phyloP scores from a whole-genome alignment of 2,329 filamentous ascomycete species.

The Neopestalotiopsis rosae region DNA sequence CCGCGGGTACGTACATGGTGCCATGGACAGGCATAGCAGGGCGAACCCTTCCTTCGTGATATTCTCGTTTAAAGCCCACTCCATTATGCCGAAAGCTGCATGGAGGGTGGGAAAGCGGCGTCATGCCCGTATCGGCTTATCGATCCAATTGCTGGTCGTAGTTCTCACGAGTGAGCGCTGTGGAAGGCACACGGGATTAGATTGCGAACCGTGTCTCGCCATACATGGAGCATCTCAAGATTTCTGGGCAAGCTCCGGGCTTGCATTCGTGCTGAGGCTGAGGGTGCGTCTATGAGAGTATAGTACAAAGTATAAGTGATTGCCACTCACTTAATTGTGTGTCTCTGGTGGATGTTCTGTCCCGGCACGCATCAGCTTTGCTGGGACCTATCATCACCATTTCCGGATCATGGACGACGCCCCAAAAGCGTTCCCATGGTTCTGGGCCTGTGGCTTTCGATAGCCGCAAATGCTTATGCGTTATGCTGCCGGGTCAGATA shows the following conservation, averaged over 20 bases:
- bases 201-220: neutral
- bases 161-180: neutral
- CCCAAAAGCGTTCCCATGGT: neutral
- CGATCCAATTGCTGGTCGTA: neutral
- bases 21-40: too few species aligned
- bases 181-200: neutral
- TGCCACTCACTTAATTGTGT: neutral
- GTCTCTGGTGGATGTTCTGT: neutral
- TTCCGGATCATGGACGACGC: neutral
- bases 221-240: neutral
- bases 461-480: neutral
- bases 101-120: neutral
- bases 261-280: slow-evolving; percentile 7
- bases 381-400: neutral
- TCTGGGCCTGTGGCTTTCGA: neutral
- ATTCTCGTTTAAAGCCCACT: neutral
- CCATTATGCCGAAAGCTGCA: neutral
- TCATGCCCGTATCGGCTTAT: slow-evolving; percentile 2
- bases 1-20: neutral
- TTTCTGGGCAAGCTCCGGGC: neutral
- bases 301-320: neutral
- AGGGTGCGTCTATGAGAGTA: neutral
- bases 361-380: neutral
- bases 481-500: neutral
- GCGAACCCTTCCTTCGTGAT: neutral